phyloP scores from a whole-genome alignment of 345 rosid genomes.

The Citrus trifoliata region DNA sequence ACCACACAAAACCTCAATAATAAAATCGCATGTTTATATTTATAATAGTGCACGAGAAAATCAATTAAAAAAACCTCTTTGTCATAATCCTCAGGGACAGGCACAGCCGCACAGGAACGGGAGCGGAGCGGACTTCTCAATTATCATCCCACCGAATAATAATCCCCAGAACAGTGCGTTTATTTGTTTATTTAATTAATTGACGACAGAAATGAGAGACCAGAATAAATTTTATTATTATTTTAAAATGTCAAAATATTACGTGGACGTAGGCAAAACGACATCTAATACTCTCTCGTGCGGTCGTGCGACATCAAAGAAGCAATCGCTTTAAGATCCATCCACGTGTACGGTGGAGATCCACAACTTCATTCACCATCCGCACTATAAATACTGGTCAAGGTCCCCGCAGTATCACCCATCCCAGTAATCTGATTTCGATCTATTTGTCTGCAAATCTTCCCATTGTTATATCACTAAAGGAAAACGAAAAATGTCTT shows the following conservation, averaged over 20 bases:
- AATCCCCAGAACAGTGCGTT: no score
- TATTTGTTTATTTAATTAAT: background rate
- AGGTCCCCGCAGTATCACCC: accelerated
- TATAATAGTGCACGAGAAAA: no score
- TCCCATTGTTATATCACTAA: no score
- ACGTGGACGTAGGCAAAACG: background rate
- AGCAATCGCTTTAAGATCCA: constrained; percentile 10
- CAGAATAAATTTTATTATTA: background rate
- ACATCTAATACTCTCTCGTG: background rate
- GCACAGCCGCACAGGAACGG: no score
- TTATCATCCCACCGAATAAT: no score
- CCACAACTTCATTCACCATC: background rate
- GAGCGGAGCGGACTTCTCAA: no score
- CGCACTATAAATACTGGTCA: constrained; percentile 15
- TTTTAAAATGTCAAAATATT: background rate
- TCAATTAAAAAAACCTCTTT: no score
- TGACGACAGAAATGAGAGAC: background rate
- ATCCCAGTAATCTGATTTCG: background rate
- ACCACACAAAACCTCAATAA: no score
- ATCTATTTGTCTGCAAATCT: no score
- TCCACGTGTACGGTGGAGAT: constrained; percentile 39
- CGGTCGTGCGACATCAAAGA: background rate
- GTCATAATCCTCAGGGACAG: no score
- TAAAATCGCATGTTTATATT: no score
- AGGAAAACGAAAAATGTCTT: constrained; percentile 25